Evolutionary conservation across 345 rosid species (phyloP).

Genomic region (Excoecaria agallocha): DNA sequence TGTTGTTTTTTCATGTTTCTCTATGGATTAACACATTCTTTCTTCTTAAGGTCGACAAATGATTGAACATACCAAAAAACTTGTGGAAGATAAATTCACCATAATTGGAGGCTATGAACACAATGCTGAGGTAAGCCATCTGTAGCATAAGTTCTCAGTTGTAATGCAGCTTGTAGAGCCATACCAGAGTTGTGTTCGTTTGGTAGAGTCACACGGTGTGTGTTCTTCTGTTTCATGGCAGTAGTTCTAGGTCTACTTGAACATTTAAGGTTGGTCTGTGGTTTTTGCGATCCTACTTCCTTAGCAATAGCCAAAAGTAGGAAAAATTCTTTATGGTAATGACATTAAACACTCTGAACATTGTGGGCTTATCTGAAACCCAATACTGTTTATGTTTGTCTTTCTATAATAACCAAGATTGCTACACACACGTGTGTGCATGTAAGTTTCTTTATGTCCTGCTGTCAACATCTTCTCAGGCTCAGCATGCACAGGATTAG

Average conservation of each 20-base stretch:
- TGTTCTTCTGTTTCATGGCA: neutral
- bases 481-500: neutral
- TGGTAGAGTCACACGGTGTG: neutral
- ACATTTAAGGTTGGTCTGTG: neutral
- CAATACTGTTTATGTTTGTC: neutral
- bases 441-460: neutral
- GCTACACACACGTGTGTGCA: neutral
- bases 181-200: neutral
- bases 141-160: neutral
- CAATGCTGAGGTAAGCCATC: slow-evolving; percentile 72
- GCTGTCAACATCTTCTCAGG: too few relatives aligned
- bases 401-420: neutral
- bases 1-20: slow-evolving; percentile 5
- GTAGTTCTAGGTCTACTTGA: neutral
- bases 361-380: neutral
- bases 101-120: slow-evolving; percentile 66
- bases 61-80: slow-evolving; percentile 94
- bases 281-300: neutral
- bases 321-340: neutral
- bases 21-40: slow-evolving; percentile 25
- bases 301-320: neutral
- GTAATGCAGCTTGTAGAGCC: neutral
- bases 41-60: slow-evolving; percentile 77
- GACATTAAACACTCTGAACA: too few relatives aligned
- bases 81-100: slow-evolving; percentile 88